These are phyloP conservation scores for Scleroderma bovista DNA, from an alignment of 768 basidiomycete genomes.

Conservation along the genomic window DNA sequence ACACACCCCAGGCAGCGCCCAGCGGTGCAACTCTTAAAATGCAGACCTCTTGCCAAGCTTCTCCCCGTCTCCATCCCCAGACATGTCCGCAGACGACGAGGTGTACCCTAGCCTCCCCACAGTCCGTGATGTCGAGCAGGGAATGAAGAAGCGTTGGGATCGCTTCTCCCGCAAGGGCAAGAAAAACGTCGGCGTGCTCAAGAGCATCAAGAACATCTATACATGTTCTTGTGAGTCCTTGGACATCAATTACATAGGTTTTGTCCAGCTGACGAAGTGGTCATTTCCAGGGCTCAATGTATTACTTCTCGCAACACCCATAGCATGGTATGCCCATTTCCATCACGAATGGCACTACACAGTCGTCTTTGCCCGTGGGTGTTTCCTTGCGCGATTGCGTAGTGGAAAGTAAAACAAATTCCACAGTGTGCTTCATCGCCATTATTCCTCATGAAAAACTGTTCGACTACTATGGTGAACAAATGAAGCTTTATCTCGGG, in stretches of 20 bases:
- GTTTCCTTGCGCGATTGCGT: neutral
- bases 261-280: neutral
- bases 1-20: no score
- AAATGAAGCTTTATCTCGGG: conserved; percentile 45
- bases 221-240: conserved; percentile 48
- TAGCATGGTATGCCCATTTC: conserved; percentile 60
- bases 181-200: conserved; percentile 35
- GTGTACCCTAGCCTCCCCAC: no score
- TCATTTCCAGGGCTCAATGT: conserved; percentile 48
- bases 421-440: conserved; percentile 54
- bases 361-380: conserved; percentile 44
- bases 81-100: neutral
- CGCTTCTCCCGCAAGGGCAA: conserved; percentile 31
- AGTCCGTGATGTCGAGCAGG: neutral
- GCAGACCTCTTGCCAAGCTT: no score
- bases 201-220: conserved; percentile 41
- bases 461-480: conserved; percentile 62
- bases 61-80: no score
- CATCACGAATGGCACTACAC: conserved; percentile 13
- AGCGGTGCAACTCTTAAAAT: no score
- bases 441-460: conserved; percentile 62
- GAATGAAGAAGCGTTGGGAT: conserved; percentile 2
- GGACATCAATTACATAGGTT: neutral
- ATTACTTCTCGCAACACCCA: conserved; percentile 50
- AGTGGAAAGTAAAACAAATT: neutral